A percentile compares a stretch with the other conserved stretches of the same genome.
Conservation (phyloP, 2,329 filamentous ascomycete genomes). For the Alternaria sp. region DNA sequence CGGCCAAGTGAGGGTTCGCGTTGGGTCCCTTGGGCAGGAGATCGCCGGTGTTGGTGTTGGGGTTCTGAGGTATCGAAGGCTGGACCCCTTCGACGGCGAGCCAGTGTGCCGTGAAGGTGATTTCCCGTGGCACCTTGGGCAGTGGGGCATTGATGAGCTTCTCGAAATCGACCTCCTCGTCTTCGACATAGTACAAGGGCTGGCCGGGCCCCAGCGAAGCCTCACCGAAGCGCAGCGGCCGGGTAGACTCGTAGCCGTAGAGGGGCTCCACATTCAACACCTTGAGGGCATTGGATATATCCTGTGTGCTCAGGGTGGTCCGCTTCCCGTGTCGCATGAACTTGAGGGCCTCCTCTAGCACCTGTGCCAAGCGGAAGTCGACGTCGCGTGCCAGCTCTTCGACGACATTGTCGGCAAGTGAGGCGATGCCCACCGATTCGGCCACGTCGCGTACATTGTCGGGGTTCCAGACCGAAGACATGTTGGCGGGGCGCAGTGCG, state of each 20-base stretch:
- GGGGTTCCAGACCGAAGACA: constrained; percentile 81
- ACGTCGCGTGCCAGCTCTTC: constrained; percentile 91
- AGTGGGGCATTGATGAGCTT: constrained; percentile 96
- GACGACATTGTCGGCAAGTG: constrained; percentile 82
- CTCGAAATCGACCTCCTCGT: constrained; percentile 98
- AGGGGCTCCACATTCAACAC: constrained; percentile 92
- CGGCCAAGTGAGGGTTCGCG: constrained; percentile 83
- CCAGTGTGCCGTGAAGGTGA: constrained; percentile 96
- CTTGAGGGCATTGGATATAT: constrained; percentile 83
- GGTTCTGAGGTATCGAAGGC: constrained; percentile 95
- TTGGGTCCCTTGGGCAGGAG: constrained; percentile 88
- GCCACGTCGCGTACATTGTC: constrained; percentile 96
- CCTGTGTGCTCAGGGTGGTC: constrained; percentile 85
- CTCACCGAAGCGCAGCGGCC: constrained; percentile 89
- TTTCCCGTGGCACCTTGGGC: constrained; percentile 92
- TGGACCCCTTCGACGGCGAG: constrained; percentile 97
- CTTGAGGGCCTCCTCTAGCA: constrained; percentile 91
- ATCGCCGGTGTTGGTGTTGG: constrained; percentile 85
- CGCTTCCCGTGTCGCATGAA: constrained; percentile 93
- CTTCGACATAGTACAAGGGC: constrained; percentile 95
- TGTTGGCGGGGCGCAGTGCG: constrained; percentile 24
- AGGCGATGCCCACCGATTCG: constrained; percentile 88
- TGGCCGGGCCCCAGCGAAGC: constrained; percentile 92
- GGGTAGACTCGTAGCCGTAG: constrained; percentile 93
- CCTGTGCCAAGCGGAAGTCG: constrained; percentile 91